These are phyloP conservation scores for Aspergillus fumigatiaffinis DNA, from an alignment of 2,329 filamentous ascomycete genomes.

Conservation along the genomic window DNA sequence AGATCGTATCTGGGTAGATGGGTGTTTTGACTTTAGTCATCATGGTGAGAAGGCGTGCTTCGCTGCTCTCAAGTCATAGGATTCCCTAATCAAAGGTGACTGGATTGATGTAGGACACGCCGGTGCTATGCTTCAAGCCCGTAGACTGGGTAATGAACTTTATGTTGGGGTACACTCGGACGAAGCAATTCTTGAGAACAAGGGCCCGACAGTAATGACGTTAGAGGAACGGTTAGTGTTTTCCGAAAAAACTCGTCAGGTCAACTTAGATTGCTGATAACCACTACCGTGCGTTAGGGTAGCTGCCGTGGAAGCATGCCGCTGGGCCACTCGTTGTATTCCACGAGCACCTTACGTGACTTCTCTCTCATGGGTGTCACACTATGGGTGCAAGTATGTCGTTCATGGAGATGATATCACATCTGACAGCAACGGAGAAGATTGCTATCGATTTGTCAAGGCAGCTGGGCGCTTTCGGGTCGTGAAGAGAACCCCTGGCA, in stretches of 20 bases:
- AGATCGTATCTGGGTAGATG: slow-evolving; percentile 93
- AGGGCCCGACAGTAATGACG: slow-evolving; percentile 96
- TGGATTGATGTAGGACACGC: slow-evolving; percentile 68
- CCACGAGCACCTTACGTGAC: slow-evolving; percentile 92
- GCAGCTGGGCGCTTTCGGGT: slow-evolving; percentile 91
- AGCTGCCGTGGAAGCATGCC: slow-evolving; percentile 87
- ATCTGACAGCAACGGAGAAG: slow-evolving; percentile 85
- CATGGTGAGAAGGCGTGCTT: slow-evolving; percentile 59
- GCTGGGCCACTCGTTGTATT: slow-evolving; percentile 84
- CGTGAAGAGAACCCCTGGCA: slow-evolving; percentile 91
- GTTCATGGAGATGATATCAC: slow-evolving; percentile 98
- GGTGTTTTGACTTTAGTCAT: slow-evolving; percentile 98
- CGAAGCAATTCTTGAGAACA: slow-evolving; percentile 92
- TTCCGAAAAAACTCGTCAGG: not conserved
- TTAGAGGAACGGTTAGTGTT: slow-evolving; percentile 69
- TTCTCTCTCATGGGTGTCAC: slow-evolving; percentile 84
- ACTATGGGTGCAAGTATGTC: slow-evolving; percentile 93
- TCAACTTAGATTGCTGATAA: not conserved
- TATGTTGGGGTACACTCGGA: slow-evolving; percentile 94
- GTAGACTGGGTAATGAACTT: slow-evolving; percentile 82
- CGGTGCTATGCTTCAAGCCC: slow-evolving; percentile 92
- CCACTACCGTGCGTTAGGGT: slow-evolving; percentile 50
- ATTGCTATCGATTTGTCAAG: slow-evolving; percentile 98
- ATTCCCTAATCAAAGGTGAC: slow-evolving; percentile 6
- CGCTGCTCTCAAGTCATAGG: not conserved